Evolutionary conservation across 1,284 basidiomycete genomes (phyloP).

Genomic region (Kalmanozyma brasiliensis): DNA sequence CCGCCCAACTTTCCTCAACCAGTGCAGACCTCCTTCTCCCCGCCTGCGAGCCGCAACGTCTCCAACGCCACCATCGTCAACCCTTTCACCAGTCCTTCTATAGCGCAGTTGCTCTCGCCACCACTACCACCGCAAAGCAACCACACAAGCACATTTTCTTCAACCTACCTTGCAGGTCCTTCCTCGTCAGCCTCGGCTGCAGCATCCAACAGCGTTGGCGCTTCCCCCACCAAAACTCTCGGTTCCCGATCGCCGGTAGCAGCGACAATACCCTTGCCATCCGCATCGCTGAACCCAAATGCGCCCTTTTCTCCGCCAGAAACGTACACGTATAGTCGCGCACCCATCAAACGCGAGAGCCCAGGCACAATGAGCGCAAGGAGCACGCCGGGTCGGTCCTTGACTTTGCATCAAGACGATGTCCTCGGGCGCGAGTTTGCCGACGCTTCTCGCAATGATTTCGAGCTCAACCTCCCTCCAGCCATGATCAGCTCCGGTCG

Average conservation of each 20-base stretch:
- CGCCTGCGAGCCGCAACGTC: slow-evolving; percentile 31
- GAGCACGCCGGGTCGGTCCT: slow-evolving; percentile 48
- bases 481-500: slow-evolving; percentile 58
- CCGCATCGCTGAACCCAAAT: slow-evolving; percentile 14
- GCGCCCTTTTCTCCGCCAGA: slow-evolving; percentile 42
- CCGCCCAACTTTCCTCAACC: slow-evolving; percentile 58
- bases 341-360: slow-evolving; percentile 30
- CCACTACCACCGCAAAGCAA: slow-evolving; percentile 14
- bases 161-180: not conserved
- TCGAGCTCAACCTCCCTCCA: slow-evolving; percentile 48
- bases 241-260: slow-evolving; percentile 8
- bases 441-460: slow-evolving; percentile 24
- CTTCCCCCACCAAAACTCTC: slow-evolving; percentile 13
- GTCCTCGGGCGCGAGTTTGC: slow-evolving; percentile 19
- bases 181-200: not conserved
- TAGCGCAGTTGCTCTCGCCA: slow-evolving; percentile 40
- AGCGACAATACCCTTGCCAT: not conserved
- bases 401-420: slow-evolving; percentile 26
- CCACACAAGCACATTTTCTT: not conserved
- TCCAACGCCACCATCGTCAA: slow-evolving; percentile 22
- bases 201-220: slow-evolving; percentile 1
- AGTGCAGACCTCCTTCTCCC: slow-evolving; percentile 54
- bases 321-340: slow-evolving; percentile 33
- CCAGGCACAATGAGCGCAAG: slow-evolving; percentile 43
- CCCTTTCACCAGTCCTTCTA: slow-evolving; percentile 38